phyloP scores from a whole-genome alignment of 2,329 filamentous ascomycete species.

The Microsporum audouinii region DNA sequence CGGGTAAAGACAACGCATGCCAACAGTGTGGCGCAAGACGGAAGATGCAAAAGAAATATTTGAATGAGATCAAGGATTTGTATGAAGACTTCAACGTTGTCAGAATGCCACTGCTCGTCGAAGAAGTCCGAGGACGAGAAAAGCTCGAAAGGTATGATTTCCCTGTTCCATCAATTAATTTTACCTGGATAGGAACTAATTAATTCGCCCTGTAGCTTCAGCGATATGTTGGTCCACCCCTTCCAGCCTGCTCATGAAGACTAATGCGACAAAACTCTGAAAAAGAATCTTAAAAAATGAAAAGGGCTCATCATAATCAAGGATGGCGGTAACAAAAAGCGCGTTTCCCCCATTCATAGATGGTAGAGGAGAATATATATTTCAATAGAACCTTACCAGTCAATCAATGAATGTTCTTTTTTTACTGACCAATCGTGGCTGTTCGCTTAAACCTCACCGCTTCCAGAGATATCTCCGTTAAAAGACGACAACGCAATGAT shows the following conservation, averaged over 20 bases:
- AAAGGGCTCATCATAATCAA: not conserved
- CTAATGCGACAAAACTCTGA: not conserved
- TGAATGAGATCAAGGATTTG: constrained; percentile 95
- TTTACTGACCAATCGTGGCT: not conserved
- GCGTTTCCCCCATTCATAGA: not conserved
- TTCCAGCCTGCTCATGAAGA: constrained; percentile 35
- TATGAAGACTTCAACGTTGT: constrained; percentile 99
- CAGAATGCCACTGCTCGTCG: constrained; percentile 90
- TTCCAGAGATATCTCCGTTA: not conserved
- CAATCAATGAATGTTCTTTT: not conserved
- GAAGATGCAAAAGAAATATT: constrained; percentile 99
- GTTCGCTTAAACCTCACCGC: not conserved
- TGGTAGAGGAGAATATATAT: not conserved
- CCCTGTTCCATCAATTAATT: constrained; percentile 4
- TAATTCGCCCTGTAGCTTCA: constrained; percentile 29
- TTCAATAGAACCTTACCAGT: not conserved
- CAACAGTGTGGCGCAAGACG: constrained; percentile 89
- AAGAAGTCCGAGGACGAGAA: constrained; percentile 93
- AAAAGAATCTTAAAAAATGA: not conserved
- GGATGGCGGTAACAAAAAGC: not conserved
- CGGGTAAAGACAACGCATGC: constrained; percentile 70
- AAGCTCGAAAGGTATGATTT: constrained; percentile 64
- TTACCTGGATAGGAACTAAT: not conserved
- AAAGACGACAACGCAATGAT: not conserved
- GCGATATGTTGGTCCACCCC: constrained; percentile 40